Base-by-base conservation (phyloP, 441 rosid species). In the Hura crepitans region DNA sequence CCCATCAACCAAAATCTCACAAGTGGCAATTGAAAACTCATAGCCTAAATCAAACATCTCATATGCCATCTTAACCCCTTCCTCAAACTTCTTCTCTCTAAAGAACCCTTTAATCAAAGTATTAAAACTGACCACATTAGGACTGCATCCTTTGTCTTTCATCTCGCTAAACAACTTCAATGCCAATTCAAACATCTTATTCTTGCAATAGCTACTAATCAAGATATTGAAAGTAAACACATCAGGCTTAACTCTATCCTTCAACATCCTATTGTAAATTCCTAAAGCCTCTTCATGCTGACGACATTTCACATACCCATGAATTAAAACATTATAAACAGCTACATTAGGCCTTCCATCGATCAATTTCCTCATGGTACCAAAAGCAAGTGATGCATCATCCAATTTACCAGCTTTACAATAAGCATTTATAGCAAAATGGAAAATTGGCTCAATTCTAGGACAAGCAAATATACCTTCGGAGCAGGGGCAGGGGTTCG, bases 381-480 rank as follows among this genome's bases (percentile, higher is more conserved):
- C 88, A 53, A 93, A 91, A 28, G 85, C 89, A 75, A 60, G 68
- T 64, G 81, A 27, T 0, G 89, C 94, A 56, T 82, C 84, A 51
- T 79, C 80, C 80, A 85, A 72, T 68, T 83, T 91, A 77, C 87
- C 80, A 62, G 85, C 86, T 72, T 82, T 83, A 66, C 91, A 84
- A 50, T 74, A 79, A 2, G 92, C 83, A 65, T 81, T 87, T n/a
- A 89, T 63, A 39, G 82, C 81, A 71, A 84, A 80, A 6, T 74
- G 79, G 66, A 86, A 91, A 63, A 89, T 82, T 33, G 90, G 78
- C 59, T 91, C 96, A 33, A 83, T 80, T 51, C 83, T 68, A 8
- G 90, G 90, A 72, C 98, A 93, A 66, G 91, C 87, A 82, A 93
- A 93, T 79, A 91, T 93, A 69, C 96, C 96, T 58, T 86, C 85